Conservation (phyloP, 805 yeast genomes). For the Saturnispora galanensis region DNA sequence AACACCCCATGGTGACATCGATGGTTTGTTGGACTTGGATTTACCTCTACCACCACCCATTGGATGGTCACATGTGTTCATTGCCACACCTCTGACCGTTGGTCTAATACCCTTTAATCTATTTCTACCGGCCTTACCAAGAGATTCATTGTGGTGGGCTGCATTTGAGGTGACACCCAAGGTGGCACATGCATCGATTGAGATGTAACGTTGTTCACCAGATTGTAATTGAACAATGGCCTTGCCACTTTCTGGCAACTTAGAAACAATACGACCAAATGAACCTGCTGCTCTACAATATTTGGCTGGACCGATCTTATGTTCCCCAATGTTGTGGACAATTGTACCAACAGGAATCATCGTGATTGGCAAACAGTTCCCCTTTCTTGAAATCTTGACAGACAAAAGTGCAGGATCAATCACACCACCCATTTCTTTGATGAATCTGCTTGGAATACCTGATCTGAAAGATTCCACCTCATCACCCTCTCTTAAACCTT, state of each 20-base stretch:
- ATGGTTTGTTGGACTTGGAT: conserved; percentile 88
- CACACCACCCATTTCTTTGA: conserved; percentile 81
- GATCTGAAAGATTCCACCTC: conserved; percentile 75
- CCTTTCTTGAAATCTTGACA: conserved; percentile 80
- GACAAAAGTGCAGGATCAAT: conserved; percentile 86
- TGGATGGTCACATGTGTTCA: conserved; percentile 97
- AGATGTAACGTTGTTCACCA: conserved; percentile 90
- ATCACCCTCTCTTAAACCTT: conserved; percentile 91
- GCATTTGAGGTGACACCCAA: conserved; percentile 87
- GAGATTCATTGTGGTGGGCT: conserved; percentile 78
- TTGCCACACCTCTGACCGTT: conserved; percentile 93
- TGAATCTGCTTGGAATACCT: conserved; percentile 73
- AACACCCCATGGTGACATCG: conserved; percentile 95
- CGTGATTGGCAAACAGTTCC: conserved; percentile 85
- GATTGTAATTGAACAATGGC: conserved; percentile 78
- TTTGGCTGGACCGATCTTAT: conserved; percentile 69
- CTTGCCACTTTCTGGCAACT: conserved; percentile 55
- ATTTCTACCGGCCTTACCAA: conserved; percentile 96
- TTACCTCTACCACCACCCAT: conserved; percentile 99
- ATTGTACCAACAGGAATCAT: conserved; percentile 95
- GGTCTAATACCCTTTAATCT: conserved; percentile 93
- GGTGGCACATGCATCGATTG: conserved; percentile 83
- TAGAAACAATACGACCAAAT: conserved; percentile 78
- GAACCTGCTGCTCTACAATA: conserved; percentile 93
- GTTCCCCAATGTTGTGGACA: conserved; percentile 77